A percentile compares a stretch with the other conserved stretches of the same genome.
These are phyloP conservation scores for Sporobolomyces roseus DNA, from an alignment of 768 basidiomycete genomes.

Conservation along the genomic window DNA sequence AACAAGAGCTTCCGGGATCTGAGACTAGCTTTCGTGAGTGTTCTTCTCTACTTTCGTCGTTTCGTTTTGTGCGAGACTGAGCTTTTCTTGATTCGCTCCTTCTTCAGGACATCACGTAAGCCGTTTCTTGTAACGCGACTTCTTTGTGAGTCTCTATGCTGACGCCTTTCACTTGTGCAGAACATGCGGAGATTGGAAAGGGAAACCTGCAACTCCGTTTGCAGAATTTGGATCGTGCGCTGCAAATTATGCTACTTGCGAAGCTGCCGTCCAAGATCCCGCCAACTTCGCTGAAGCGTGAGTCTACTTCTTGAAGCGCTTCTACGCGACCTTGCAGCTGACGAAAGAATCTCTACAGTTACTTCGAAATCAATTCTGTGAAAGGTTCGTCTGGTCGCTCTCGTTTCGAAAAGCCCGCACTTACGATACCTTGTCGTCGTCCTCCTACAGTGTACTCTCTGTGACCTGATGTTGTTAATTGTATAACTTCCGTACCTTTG, in stretches of 20 bases:
- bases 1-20: not conserved
- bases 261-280: conserved; percentile 3
- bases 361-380: conserved; percentile 18
- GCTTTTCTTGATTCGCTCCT: not conserved
- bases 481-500: no score
- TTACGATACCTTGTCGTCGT: no score
- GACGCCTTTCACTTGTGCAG: not conserved
- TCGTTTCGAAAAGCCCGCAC: no score
- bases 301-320: not conserved
- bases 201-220: not conserved
- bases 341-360: not conserved
- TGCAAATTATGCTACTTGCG: conserved; percentile 1
- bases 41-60: not conserved
- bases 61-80: no score
- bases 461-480: not conserved
- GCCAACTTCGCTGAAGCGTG: conserved; percentile 8
- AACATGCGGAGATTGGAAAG: conserved; percentile 9
- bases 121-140: not conserved
- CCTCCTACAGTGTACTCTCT: not conserved
- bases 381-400: conserved; percentile 4
- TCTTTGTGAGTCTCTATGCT: not conserved
- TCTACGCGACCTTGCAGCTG: not conserved
- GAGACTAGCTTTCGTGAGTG: conserved; percentile 5
- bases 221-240: not conserved
- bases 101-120: conserved; percentile 10